These are phyloP conservation scores for Fragilariopsis cylindrus DNA, from an alignment of 108 stramenopile species.

Conservation along the genomic window DNA sequence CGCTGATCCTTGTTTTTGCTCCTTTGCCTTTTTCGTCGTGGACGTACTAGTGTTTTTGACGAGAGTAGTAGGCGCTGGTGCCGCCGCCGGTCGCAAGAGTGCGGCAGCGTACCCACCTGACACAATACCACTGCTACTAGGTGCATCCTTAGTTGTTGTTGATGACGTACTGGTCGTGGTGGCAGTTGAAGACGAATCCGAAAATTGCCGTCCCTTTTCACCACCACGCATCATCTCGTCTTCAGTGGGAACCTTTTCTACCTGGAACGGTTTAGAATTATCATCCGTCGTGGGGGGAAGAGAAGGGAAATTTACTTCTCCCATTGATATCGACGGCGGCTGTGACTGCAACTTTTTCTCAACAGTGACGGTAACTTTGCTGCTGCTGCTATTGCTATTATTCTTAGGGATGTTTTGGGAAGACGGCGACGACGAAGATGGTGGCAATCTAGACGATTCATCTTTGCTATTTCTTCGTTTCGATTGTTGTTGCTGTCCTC, in stretches of 20 bases:
- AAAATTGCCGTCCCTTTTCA: conserved; percentile 14
- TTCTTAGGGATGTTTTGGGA: neutral
- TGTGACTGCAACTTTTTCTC: conserved; percentile 14
- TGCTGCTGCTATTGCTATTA: neutral
- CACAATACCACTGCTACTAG: conserved; percentile 5
- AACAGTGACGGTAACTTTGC: neutral
- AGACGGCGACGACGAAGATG: neutral
- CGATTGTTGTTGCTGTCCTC: conserved; percentile 8
- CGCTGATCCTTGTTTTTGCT: conserved; percentile 2
- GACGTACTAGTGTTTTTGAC: neutral
- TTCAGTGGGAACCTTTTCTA: conserved; percentile 20
- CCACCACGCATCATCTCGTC: conserved; percentile 21
- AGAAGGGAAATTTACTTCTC: conserved; percentile 29
- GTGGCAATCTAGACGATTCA: conserved; percentile 8
- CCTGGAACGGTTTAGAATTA: conserved; percentile 17
- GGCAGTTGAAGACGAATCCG: conserved; percentile 45
- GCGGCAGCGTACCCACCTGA: conserved; percentile 43
- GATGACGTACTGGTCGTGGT: conserved; percentile 37
- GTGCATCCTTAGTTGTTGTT: conserved; percentile 19
- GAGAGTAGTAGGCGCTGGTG: conserved; percentile 12
- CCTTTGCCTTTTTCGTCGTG: too few species aligned
- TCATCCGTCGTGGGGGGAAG: conserved; percentile 4
- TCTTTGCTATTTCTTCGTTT: conserved; percentile 16
- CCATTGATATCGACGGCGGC: conserved; percentile 12
- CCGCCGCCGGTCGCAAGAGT: conserved; percentile 33